Percentiles rank a stretch among this genome's conserved stretches.
Conservation (phyloP, 2,329 filamentous ascomycete genomes). For the Cytospora piceae region DNA sequence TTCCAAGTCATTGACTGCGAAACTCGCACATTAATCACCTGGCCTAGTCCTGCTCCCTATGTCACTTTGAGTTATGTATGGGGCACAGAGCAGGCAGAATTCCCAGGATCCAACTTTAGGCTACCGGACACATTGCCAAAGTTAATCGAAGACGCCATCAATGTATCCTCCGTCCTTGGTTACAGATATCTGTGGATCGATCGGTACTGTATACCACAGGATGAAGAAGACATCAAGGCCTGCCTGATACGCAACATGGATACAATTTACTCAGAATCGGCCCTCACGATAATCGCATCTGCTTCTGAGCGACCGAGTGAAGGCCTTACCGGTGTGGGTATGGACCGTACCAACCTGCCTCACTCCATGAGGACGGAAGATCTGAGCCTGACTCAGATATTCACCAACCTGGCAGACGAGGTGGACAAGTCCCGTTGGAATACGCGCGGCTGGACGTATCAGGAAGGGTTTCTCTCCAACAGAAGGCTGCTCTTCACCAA, state of each 20-base stretch:
- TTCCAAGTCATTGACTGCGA: slow-evolving; percentile 20
- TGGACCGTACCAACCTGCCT: slow-evolving; percentile 11
- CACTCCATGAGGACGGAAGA: slow-evolving; percentile 26
- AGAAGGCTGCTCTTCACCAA: slow-evolving; percentile 45
- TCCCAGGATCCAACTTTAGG: not conserved
- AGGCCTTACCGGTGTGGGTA: slow-evolving; percentile 41
- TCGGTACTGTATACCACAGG: slow-evolving; percentile 40
- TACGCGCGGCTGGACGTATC: slow-evolving; percentile 45
- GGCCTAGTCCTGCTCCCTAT: slow-evolving; percentile 1
- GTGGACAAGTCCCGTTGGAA: slow-evolving; percentile 39
- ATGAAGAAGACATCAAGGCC: slow-evolving; percentile 31
- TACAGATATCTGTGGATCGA: slow-evolving; percentile 46
- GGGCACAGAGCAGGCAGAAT: slow-evolving; percentile 2
- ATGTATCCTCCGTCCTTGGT: slow-evolving; percentile 38
- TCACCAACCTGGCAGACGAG: slow-evolving; percentile 15
- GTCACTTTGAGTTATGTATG: slow-evolving; percentile 25
- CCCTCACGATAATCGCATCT: slow-evolving; percentile 45
- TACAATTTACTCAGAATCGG: slow-evolving; percentile 42
- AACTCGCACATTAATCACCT: slow-evolving; percentile 2
- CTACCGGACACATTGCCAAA: slow-evolving; percentile 6
- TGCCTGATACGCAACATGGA: slow-evolving; percentile 44
- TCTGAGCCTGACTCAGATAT: slow-evolving; percentile 32
- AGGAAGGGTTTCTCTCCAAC: slow-evolving; percentile 43
- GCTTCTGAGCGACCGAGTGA: slow-evolving; percentile 40
- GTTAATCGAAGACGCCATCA: slow-evolving; percentile 18